Evolutionary conservation across 23 red algal genomes (phyloP).

Genomic region (Agarophyton chilense): DNA sequence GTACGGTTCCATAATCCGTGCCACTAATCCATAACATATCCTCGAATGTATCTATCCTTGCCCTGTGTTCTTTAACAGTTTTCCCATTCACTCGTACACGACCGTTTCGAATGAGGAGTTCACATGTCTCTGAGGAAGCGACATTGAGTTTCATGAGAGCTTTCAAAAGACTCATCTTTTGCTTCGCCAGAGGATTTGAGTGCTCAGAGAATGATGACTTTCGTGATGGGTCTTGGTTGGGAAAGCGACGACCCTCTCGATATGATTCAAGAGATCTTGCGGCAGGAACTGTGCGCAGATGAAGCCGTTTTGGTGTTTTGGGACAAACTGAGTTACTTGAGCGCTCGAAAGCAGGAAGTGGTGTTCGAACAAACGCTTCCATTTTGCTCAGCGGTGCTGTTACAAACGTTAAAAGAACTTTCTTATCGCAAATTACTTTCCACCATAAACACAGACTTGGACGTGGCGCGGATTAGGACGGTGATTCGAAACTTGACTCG

Average conservation of each 20-base stretch:
- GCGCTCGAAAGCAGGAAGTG: not conserved
- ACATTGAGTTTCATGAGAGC: constrained; percentile 53
- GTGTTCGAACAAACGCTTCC: constrained; percentile 8
- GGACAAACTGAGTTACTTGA: not conserved
- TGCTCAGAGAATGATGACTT: not conserved
- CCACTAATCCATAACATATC: constrained; percentile 56
- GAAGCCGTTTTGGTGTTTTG: not conserved
- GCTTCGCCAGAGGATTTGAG: not conserved
- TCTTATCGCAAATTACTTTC: too few relatives aligned
- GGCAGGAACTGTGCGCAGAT: not conserved
- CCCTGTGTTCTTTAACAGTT: constrained; percentile 1
- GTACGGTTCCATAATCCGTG: constrained; percentile 51
- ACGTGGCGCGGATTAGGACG: too few relatives aligned
- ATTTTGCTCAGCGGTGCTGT: not conserved
- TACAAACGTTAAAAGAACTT: too few relatives aligned
- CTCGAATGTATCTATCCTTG: not conserved
- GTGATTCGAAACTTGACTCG: too few relatives aligned
- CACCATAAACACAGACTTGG: too few relatives aligned
- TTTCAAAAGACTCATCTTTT: constrained; percentile 26
- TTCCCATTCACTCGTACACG: constrained; percentile 64
- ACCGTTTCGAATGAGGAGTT: constrained; percentile 35
- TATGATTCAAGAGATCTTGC: constrained; percentile 49
- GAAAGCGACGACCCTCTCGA: constrained; percentile 47
- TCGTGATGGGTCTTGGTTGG: not conserved
- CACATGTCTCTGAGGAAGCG: constrained; percentile 51